These are phyloP conservation scores for Skeletonema costatum DNA, from an alignment of 108 stramenopile species.

Conservation along the genomic window DNA sequence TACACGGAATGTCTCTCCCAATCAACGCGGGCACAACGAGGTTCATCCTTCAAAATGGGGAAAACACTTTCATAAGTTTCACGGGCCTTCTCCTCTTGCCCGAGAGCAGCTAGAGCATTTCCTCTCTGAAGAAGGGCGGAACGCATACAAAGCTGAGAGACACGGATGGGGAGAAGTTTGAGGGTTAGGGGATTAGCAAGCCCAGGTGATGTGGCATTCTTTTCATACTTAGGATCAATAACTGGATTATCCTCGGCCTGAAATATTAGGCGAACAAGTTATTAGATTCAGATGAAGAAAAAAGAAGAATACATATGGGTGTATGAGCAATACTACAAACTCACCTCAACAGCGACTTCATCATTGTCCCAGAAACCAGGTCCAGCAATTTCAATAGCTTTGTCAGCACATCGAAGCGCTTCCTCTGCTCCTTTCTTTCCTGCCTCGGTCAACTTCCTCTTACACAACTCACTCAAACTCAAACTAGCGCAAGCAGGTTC, in stretches of 20 bases:
- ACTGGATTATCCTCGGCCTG: slow-evolving; percentile 75
- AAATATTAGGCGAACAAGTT: neutral
- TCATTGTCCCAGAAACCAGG: slow-evolving; percentile 88
- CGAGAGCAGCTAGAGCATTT: slow-evolving; percentile 84
- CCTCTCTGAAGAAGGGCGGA: slow-evolving; percentile 86
- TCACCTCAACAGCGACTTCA: slow-evolving; percentile 86
- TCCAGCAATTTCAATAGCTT: slow-evolving; percentile 86
- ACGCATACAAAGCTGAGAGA: slow-evolving; percentile 81
- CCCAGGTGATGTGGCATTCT: slow-evolving; percentile 87
- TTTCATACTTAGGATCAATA: slow-evolving; percentile 79
- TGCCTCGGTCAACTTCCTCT: slow-evolving; percentile 70
- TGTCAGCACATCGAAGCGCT: slow-evolving; percentile 84
- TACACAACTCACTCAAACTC: slow-evolving; percentile 87
- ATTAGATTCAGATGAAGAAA: neutral
- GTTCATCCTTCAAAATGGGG: slow-evolving; percentile 79
- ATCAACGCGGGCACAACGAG: slow-evolving; percentile 85
- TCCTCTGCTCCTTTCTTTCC: slow-evolving; percentile 83
- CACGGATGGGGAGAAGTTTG: slow-evolving; percentile 79
- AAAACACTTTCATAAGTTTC: slow-evolving; percentile 71
- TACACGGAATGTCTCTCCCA: slow-evolving; percentile 86
- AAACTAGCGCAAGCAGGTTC: slow-evolving; percentile 88
- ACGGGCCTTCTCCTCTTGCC: slow-evolving; percentile 79
- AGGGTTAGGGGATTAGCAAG: slow-evolving; percentile 67
- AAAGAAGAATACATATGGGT: neutral
- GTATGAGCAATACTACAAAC: slow-evolving; percentile 26